Percentiles rank a stretch among this genome's conserved stretches.
phyloP scores from a whole-genome alignment of 2,329 filamentous ascomycete genomes.

The Cytospora paraplurivora region DNA sequence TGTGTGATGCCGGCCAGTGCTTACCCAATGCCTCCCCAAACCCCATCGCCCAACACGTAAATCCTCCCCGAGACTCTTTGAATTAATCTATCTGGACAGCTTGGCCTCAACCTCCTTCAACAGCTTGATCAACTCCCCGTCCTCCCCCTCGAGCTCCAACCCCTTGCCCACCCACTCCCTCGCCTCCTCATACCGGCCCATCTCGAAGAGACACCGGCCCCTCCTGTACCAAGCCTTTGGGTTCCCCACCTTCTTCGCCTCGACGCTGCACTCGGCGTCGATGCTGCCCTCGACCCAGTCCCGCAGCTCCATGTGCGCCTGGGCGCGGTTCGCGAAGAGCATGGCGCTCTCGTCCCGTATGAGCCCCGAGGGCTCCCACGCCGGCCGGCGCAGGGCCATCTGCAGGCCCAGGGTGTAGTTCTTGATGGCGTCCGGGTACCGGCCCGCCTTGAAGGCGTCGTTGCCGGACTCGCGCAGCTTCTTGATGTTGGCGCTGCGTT shows the following conservation, averaged over 20 bases:
- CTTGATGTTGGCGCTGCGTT: constrained; percentile 81
- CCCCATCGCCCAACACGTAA: neutral
- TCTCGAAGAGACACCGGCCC: constrained; percentile 84
- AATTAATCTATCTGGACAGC: constrained; percentile 40
- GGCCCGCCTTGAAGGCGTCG: constrained; percentile 75
- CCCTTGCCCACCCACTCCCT: constrained; percentile 74
- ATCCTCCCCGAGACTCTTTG: constrained; percentile 35
- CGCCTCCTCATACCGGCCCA: constrained; percentile 84
- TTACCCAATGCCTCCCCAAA: neutral
- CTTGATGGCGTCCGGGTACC: constrained; percentile 73
- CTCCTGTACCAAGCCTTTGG: constrained; percentile 93
- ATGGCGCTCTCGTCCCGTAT: constrained; percentile 82
- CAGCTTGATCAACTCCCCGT: constrained; percentile 64
- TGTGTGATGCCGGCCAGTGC: neutral
- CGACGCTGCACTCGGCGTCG: constrained; percentile 85
- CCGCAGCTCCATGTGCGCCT: constrained; percentile 82
- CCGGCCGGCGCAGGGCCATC: constrained; percentile 80
- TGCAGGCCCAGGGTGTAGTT: constrained; percentile 85
- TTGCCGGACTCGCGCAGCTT: constrained; percentile 93
- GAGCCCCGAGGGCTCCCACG: constrained; percentile 84
- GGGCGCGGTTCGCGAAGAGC: constrained; percentile 83
- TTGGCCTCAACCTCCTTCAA: constrained; percentile 62
- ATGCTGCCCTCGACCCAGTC: constrained; percentile 84
- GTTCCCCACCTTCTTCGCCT: constrained; percentile 84
- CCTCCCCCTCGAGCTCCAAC: constrained; percentile 79